Evolutionary conservation across 345 rosid species (phyloP).

Genomic region (Barbarea vulgaris): DNA sequence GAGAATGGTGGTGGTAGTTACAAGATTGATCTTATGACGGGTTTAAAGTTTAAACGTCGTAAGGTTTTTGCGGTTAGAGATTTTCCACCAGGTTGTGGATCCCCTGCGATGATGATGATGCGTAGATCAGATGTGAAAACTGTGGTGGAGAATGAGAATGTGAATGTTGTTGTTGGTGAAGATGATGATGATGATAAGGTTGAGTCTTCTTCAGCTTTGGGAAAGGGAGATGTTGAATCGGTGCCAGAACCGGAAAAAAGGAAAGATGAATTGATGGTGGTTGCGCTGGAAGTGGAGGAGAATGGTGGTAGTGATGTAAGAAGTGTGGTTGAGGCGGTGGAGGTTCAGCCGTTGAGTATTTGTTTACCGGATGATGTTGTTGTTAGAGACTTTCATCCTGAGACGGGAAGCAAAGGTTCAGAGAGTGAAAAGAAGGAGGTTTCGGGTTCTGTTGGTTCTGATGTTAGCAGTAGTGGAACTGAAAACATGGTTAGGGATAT

Average conservation of each 20-base stretch:
- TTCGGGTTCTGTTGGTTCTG: constrained; percentile 27
- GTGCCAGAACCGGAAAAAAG: neutral
- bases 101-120: constrained; percentile 1
- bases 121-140: neutral
- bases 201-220: neutral
- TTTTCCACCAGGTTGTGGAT: constrained; percentile 74
- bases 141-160: constrained; percentile 20
- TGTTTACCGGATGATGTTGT: constrained; percentile 44
- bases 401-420: constrained; percentile 52
- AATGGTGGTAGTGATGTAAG: neutral
- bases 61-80: constrained; percentile 59
- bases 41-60: constrained; percentile 48
- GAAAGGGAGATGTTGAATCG: constrained; percentile 14
- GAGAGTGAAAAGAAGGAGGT: constrained; percentile 23
- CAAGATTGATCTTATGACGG: neutral
- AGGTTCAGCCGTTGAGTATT: constrained; percentile 8
- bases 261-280: too few species aligned
- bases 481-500: constrained; percentile 19
- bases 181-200: constrained; percentile 7
- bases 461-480: neutral
- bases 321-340: neutral
- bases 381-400: constrained; percentile 55
- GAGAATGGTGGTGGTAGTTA: constrained; percentile 36
- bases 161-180: neutral
- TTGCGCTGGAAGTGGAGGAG: neutral